These are phyloP conservation scores for Rhizopus sp. DNA, from an alignment of 371 early-diverging fungal genomes.

Conservation along the genomic window DNA sequence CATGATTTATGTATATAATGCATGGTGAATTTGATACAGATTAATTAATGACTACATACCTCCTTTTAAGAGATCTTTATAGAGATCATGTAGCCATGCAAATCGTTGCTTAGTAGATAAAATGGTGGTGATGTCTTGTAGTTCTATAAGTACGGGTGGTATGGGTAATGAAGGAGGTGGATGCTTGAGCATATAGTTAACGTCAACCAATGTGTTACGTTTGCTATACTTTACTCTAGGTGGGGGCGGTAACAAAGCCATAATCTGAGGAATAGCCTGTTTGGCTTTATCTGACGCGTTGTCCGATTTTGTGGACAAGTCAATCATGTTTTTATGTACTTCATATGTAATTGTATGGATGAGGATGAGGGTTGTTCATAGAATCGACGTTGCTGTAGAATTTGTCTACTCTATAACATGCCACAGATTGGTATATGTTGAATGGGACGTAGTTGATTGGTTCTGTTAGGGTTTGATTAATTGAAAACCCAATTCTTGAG, in stretches of 20 bases:
- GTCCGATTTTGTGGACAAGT: too few relatives aligned
- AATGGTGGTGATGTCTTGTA: too few relatives aligned
- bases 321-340: too few relatives aligned
- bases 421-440: conserved; percentile 30
- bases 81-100: too few relatives aligned
- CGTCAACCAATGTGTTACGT: neutral
- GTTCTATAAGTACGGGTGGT: too few relatives aligned
- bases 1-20: too few relatives aligned
- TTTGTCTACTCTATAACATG: conserved; percentile 10
- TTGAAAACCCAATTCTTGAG: conserved; percentile 34
- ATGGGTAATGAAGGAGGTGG: too few relatives aligned
- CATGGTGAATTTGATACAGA: too few relatives aligned
- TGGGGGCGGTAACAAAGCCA: conserved; percentile 6
- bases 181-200: too few relatives aligned
- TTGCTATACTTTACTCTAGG: neutral
- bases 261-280: neutral
- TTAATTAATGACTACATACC: too few relatives aligned
- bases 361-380: neutral
- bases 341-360: neutral
- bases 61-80: too few relatives aligned
- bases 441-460: conserved; percentile 38
- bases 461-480: conserved; percentile 36
- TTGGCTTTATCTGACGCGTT: neutral
- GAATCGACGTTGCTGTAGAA: neutral
- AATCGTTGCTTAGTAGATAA: too few relatives aligned